These are phyloP conservation scores for Camellia sinensis DNA, from an alignment of 148 eudicot genomes.

Conservation along the genomic window DNA sequence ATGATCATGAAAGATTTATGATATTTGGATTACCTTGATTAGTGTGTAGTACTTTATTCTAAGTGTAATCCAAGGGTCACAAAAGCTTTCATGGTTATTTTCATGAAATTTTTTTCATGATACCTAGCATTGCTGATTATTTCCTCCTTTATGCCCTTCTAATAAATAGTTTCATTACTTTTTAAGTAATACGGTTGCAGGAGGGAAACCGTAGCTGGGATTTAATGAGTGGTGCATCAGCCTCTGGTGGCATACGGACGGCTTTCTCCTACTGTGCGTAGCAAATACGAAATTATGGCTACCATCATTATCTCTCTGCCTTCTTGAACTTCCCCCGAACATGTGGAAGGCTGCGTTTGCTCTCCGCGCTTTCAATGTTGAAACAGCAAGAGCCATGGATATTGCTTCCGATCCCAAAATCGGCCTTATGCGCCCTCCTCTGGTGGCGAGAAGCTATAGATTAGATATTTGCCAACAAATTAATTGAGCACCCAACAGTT, in stretches of 20 bases:
- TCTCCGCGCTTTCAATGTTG: slow-evolving; percentile 91
- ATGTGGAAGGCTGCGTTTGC: slow-evolving; percentile 93
- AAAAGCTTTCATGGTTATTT: too few relatives aligned
- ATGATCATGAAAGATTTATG: too few relatives aligned
- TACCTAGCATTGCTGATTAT: too few relatives aligned
- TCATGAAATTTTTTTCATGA: too few relatives aligned
- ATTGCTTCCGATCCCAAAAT: slow-evolving; percentile 92
- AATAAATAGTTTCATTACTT: background rate
- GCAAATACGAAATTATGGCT: slow-evolving; percentile 85
- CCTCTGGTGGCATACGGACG: slow-evolving; percentile 52
- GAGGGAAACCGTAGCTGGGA: slow-evolving; percentile 2
- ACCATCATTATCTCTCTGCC: slow-evolving; percentile 91
- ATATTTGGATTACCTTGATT: too few relatives aligned
- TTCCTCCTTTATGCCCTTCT: background rate
- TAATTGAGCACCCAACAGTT: slow-evolving; percentile 88
- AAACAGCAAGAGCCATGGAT: slow-evolving; percentile 95
- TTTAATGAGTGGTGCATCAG: slow-evolving; percentile 55
- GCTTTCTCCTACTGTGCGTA: slow-evolving; percentile 92
- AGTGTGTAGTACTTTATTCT: too few relatives aligned
- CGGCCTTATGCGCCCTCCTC: slow-evolving; percentile 81
- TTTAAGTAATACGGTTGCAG: slow-evolving; percentile 16
- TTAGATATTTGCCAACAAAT: slow-evolving; percentile 60
- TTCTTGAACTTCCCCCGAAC: slow-evolving; percentile 78
- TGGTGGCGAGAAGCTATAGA: slow-evolving; percentile 95
- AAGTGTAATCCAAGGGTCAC: too few relatives aligned